Evolutionary conservation across 805 yeast species (phyloP), one percentile per base, ranked within the genome.

Genomic region (Wickerhamiella bombiphila): DNA sequence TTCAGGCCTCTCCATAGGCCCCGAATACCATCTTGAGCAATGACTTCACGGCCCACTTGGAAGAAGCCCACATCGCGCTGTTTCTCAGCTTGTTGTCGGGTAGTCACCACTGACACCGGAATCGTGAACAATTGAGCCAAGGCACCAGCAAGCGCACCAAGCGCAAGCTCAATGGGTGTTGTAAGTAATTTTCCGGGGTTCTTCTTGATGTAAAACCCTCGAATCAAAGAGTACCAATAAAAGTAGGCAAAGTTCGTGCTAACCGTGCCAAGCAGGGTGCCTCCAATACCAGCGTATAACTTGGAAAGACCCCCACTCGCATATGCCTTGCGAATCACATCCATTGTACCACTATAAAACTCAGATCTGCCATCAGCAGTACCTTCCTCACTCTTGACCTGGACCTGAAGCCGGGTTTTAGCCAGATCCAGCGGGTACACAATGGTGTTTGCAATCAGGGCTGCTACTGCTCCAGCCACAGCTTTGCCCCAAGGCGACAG

Each of bases 1-100:
- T 81, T 77, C 40, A 82, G 66, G 0, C 94, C 94, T 46, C 74
- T 69, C 93, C 93, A 82, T 42, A 80, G 69, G 0, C 88, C 88
- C 16, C 67, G 56, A 26, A 74, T 45, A 3, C 91, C 88, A 47
- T 79, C 80, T 20, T 73, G 73, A 16, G 61, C 59, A 26, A 71
- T 55, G 35, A 80, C 72, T 36, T 72, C 70, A 41, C 65, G 46
- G 8, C 69, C 68, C 5, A 70, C 58, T 14, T 53, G 54, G 3
- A 60, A 32, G n/a, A 73, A 60, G 4, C 59, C 55, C 37, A 45
- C 54, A 15, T 43, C 42, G 19, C 39, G 36, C 17, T 42, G 43
- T 20, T 38, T 35, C 20, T 42, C 45, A 17, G 42, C 41, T 3
- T 64, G 57, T 50, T 64, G 68, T 45, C 71, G 61, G 6, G 76